Percentiles rank a stretch among this genome's conserved stretches.
Conservation (phyloP, 164 flowering plant genomes). For the Malania oleifera region DNA sequence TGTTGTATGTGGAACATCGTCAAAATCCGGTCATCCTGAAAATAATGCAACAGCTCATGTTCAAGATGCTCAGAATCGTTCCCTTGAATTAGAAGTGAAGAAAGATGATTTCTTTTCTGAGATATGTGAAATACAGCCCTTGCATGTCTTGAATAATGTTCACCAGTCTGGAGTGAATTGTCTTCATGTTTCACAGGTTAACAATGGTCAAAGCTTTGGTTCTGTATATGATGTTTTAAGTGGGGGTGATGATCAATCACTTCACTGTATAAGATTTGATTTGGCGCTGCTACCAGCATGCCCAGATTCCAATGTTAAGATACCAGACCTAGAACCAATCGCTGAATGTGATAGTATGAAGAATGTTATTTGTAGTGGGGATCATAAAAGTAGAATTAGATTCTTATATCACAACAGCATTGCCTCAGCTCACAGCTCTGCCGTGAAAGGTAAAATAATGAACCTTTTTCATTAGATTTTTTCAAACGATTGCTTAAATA, state of each 20-base stretch:
- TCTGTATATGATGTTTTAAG: slow-evolving; percentile 48
- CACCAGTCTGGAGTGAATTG: slow-evolving; percentile 98
- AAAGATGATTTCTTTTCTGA: slow-evolving; percentile 25
- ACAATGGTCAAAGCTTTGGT: slow-evolving; percentile 17
- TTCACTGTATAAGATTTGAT: slow-evolving; percentile 47
- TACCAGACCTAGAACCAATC: slow-evolving; percentile 8
- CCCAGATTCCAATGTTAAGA: slow-evolving; percentile 7
- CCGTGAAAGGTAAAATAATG: slow-evolving; percentile 66
- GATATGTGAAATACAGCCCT: slow-evolving; percentile 42
- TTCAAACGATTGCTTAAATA: background rate
- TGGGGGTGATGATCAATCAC: slow-evolving; percentile 98
- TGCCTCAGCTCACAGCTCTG: slow-evolving; percentile 85
- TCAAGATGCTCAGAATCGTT: slow-evolving; percentile 12
- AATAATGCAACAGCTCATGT: slow-evolving; percentile 9
- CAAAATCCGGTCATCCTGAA: slow-evolving; percentile 8
- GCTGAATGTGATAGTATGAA: slow-evolving; percentile 7
- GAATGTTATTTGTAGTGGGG: slow-evolving; percentile 11
- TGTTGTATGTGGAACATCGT: slow-evolving; percentile 10
- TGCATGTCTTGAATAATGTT: slow-evolving; percentile 46
- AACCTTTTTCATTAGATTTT: slow-evolving; percentile 6
- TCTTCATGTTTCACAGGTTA: slow-evolving; percentile 53
- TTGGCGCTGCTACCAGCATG: slow-evolving; percentile 18
- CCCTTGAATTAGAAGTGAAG: slow-evolving; percentile 20
- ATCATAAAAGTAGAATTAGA: slow-evolving; percentile 29
- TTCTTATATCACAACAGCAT: slow-evolving; percentile 34